Percentiles rank a stretch among this genome's conserved stretches.
Conservation (phyloP, 495 filamentous ascomycete genomes). For the Aspergillus sparsus region DNA sequence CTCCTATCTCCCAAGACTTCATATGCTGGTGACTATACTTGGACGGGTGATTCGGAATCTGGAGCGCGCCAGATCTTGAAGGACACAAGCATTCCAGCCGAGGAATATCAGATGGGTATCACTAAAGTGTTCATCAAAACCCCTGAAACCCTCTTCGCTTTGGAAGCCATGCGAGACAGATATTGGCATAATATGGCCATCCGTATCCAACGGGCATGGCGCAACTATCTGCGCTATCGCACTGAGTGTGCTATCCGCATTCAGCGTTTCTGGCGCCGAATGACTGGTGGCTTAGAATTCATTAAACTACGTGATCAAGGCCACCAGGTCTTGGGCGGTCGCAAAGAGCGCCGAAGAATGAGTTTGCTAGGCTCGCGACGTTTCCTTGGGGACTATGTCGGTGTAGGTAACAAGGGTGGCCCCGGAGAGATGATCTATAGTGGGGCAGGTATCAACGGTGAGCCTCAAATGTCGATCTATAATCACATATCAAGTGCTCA, state of each 20-base stretch:
- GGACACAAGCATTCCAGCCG: constrained; percentile 89
- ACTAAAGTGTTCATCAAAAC: constrained; percentile 99
- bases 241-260: constrained; percentile 92
- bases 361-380: constrained; percentile 86
- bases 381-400: constrained; percentile 95
- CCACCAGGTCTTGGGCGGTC: constrained; percentile 76
- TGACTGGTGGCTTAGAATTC: constrained; percentile 82
- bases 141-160: constrained; percentile 92
- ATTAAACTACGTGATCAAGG: constrained; percentile 86
- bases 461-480: constrained; percentile 16
- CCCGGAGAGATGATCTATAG: constrained; percentile 80
- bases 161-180: constrained; percentile 95
- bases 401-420: constrained; percentile 75
- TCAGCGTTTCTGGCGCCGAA: constrained; percentile 92
- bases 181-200: constrained; percentile 99
- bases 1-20: constrained; percentile 91
- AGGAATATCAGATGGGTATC: constrained; percentile 97
- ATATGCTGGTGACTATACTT: constrained; percentile 96
- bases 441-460: constrained; percentile 61
- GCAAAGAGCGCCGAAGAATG: constrained; percentile 89
- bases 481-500: background rate
- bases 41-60: constrained; percentile 81
- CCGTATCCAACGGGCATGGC: constrained; percentile 95
- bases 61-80: constrained; percentile 94
- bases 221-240: constrained; percentile 90